A percentile compares a stretch with the other conserved stretches of the same genome.
Conservation (phyloP, 805 yeast genomes). For the Candida michaelii region DNA sequence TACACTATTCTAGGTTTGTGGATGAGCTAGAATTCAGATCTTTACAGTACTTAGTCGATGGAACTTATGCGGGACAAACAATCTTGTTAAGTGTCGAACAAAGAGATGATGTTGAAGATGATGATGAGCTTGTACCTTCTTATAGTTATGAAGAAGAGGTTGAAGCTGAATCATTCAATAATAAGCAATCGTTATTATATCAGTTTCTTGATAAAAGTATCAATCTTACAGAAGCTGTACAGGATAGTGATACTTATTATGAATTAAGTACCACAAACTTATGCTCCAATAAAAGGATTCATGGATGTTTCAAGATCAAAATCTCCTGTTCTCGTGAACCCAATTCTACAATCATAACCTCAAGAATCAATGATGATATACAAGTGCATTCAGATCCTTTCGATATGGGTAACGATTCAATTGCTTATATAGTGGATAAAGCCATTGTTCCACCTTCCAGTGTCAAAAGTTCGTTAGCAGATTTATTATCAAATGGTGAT, state of each 20-base stretch:
- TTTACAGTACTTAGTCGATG: constrained; percentile 56
- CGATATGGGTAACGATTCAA: constrained; percentile 54
- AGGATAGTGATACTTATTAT: constrained; percentile 14
- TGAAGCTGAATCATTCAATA: constrained; percentile 28
- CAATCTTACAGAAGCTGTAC: constrained; percentile 22
- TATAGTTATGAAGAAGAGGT: constrained; percentile 6
- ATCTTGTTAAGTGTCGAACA: constrained; percentile 52
- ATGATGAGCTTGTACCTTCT: not conserved
- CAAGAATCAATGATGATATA: constrained; percentile 56
- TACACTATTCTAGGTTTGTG: constrained; percentile 60
- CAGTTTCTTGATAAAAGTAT: constrained; percentile 58
- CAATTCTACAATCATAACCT: constrained; percentile 13
- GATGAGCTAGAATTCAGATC: constrained; percentile 66
- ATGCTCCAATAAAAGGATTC: constrained; percentile 61
- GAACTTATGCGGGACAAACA: constrained; percentile 52
- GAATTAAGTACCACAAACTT: constrained; percentile 50
- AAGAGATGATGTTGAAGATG: constrained; percentile 33
- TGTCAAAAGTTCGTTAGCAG: constrained; percentile 62
- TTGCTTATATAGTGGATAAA: constrained; percentile 64
- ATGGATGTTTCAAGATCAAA: constrained; percentile 50
- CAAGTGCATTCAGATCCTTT: constrained; percentile 45
- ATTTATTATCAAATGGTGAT: constrained; percentile 33
- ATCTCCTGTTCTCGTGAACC: constrained; percentile 23
- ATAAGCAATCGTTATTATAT: constrained; percentile 47
- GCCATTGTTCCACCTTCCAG: constrained; percentile 63